Percentiles rank a stretch among this genome's conserved stretches.
These are phyloP conservation scores for Colletotrichum orbiculare DNA, from an alignment of 2,329 filamentous ascomycete species.

Conservation along the genomic window DNA sequence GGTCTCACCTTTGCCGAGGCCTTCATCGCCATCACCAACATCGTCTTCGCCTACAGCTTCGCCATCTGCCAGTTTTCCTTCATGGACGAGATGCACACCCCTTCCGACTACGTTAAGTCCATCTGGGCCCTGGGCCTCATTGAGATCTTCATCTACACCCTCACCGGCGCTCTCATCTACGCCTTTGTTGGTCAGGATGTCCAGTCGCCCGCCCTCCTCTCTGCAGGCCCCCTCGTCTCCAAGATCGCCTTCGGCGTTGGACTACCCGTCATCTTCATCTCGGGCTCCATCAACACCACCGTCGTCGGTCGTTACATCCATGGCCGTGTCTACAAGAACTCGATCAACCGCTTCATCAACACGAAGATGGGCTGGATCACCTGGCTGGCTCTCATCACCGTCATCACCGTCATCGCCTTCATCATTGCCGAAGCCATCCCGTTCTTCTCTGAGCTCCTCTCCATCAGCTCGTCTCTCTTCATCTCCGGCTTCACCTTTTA, in stretches of 20 bases:
- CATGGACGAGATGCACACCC: slow-evolving; percentile 65
- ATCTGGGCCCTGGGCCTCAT: slow-evolving; percentile 71
- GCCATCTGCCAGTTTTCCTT: slow-evolving; percentile 64
- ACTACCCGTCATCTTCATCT: slow-evolving; percentile 78
- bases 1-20: slow-evolving; percentile 62
- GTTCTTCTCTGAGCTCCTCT: slow-evolving; percentile 76
- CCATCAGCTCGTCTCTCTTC: slow-evolving; percentile 62
- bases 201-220: slow-evolving; percentile 74
- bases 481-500: slow-evolving; percentile 56
- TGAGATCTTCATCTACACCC: slow-evolving; percentile 73
- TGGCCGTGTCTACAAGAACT: slow-evolving; percentile 56
- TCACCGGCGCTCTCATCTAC: slow-evolving; percentile 76
- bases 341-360: slow-evolving; percentile 58
- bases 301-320: slow-evolving; percentile 59
- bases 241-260: slow-evolving; percentile 78
- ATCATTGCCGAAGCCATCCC: slow-evolving; percentile 79
- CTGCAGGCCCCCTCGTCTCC: slow-evolving; percentile 66
- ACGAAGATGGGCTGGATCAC: slow-evolving; percentile 58
- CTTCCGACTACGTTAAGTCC: slow-evolving; percentile 60
- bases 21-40: slow-evolving; percentile 74
- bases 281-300: slow-evolving; percentile 74
- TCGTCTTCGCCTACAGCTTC: slow-evolving; percentile 76
- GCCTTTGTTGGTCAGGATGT: slow-evolving; percentile 73
- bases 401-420: slow-evolving; percentile 73
- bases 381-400: slow-evolving; percentile 69